Evolutionary conservation across 2,329 filamentous ascomycete species (phyloP), one percentile per base, ranked within the genome.

Genomic region (Penicillium sp.): DNA sequence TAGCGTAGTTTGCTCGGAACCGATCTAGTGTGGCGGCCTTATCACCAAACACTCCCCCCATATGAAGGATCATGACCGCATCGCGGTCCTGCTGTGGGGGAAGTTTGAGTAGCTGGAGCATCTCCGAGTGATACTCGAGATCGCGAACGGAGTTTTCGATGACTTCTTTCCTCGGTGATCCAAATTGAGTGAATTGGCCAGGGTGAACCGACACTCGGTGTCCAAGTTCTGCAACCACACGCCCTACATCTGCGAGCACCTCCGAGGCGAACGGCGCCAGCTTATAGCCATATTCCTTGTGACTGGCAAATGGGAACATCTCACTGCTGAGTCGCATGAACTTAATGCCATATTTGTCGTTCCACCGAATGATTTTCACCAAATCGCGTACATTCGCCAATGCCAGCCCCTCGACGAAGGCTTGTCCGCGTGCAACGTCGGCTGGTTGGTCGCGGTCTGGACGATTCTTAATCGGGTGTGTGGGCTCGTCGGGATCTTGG

Each of bases 291-390:
- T 96, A 89, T 61, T 91, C 89, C 25, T 84, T 83, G 69, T 97
- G 93, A 63, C 90, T 95, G 2, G 93, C 93, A 72, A 97, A 97
- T 0, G 93, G 93, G 63, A 97, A 97, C 90, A 97, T 97, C 67
- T 97, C 93, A 54, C 91, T 96, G 65, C 91, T 96, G 21, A 97
- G 80, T 1, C 93, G 86, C 84, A 97, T 86, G 73, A 97, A 97
- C 65, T 87, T 93, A 75, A 97, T 97, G 40, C 89, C 88, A 63
- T 93, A 97, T 65, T 86, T 89, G 63, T 95, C 88, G 69, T 97
- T 97, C 93, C 93, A 97, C 1, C 86, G 84, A 9, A 97, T 69
- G 85, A 97, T 91, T 74, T 95, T 96, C 57, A 83, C 77, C 33
- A 97, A 85, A 67, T 97, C 93, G 41, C 85, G 82, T 1, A 90